Base-by-base conservation (phyloP, 257 asterid species). In the Nicotiana tomentosiformis region DNA sequence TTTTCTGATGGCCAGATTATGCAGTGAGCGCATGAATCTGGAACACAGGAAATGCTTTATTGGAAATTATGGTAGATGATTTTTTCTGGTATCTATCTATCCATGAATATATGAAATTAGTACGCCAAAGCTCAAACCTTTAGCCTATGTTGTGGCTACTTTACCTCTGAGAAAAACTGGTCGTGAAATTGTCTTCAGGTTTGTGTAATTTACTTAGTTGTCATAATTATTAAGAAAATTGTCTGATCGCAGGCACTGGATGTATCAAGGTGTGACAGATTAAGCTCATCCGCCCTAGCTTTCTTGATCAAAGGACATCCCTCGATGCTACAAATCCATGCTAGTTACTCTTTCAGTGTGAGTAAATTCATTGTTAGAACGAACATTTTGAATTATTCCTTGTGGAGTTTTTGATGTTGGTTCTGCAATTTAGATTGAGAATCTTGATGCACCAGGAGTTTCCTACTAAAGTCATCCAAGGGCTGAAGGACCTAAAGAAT, bases 331-430 rank as follows among this genome's bases (percentile, higher is more conserved):
- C 90, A 90, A 85, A 91, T 93, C 87, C 88, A 84, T n/a, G 91
- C 95, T 60, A 90, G 95, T 93, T 88, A 91, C 88, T 85, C 88
- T 66, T 91, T 87, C 77, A 66, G 78, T 58, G 97, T 93, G 86
- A 93, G 96, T 86, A 81, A 68, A 74, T 57, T n/a, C 82, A 33
- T 56, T 4, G 23, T 70, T 62, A n/a, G 14, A 33, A 33, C 17
- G 72, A 61, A 56, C 68, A 57, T 80, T 77, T 72, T 72, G 23
- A 80, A 16, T 9, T 53, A 33, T 49, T 76, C 67, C 23, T n/a
- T 82, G 26, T 15, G 43, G 76, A 72, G 66, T 65, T 79, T 37
- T 56, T 85, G 66, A 56, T 64, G 23, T 70, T n/a, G 46, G 67
- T 57, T 62, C 64, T 85, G 66, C 35, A 18, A 18, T 78, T 55